A percentile compares a stretch with the other conserved stretches of the same genome.
phyloP scores from a whole-genome alignment of 495 filamentous ascomycete species.

The Talaromyces liani region DNA sequence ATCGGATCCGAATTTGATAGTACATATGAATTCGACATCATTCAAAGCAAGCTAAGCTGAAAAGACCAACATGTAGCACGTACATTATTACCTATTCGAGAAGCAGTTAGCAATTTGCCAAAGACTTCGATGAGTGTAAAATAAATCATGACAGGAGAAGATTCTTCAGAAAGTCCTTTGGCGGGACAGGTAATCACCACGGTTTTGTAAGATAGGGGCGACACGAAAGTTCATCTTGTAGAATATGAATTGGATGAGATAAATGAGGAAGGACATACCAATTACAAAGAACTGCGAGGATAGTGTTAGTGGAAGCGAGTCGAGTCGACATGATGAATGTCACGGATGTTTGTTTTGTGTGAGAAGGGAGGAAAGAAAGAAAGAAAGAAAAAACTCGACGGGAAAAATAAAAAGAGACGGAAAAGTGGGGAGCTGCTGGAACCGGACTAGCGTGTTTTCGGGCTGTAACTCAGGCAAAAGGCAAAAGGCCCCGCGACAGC shows the following conservation, averaged over 20 bases:
- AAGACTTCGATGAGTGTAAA: background rate
- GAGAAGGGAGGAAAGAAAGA: constrained; percentile 12
- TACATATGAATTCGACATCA: constrained; percentile 53
- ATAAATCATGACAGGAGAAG: background rate
- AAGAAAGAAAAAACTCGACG: constrained; percentile 16
- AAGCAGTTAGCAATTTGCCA: constrained; percentile 23
- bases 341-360: background rate
- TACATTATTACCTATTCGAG: background rate
- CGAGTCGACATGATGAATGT: constrained; percentile 14
- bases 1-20: constrained; percentile 58
- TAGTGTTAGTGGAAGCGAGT: background rate
- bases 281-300: constrained; percentile 12
- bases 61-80: background rate
- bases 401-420: constrained; percentile 22
- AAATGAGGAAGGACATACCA: constrained; percentile 28
- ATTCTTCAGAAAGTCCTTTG: constrained; percentile 79
- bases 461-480: background rate
- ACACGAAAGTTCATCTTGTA: constrained; percentile 81
- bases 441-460: background rate
- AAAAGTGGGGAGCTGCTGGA: constrained; percentile 13
- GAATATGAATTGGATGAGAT: constrained; percentile 13
- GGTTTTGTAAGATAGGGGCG: constrained; percentile 83
- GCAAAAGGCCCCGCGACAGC: background rate
- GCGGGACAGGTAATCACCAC: constrained; percentile 89
- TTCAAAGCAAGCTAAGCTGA: constrained; percentile 15